Conservation (phyloP, 2,329 filamentous ascomycete genomes). For the Aureobasidium sp. region DNA sequence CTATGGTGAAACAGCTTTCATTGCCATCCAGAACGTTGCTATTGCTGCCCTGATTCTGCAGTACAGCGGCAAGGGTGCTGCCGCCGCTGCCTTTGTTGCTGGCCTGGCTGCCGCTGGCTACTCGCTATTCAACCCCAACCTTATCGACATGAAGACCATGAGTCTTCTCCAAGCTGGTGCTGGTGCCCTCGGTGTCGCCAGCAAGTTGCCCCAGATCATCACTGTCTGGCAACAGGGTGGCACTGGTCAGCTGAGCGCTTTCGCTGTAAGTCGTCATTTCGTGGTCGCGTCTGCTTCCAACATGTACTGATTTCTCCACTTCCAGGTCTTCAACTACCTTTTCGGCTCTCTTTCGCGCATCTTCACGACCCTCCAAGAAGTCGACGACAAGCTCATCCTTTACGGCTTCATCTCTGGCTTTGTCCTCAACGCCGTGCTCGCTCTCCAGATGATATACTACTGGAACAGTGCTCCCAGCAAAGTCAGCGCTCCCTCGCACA, state of each 20-base stretch:
- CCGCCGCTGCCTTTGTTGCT: slow-evolving; percentile 70
- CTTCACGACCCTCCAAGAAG: slow-evolving; percentile 96
- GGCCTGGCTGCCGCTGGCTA: slow-evolving; percentile 61
- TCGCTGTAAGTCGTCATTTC: slow-evolving; percentile 62
- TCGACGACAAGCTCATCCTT: slow-evolving; percentile 91
- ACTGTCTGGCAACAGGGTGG: slow-evolving; percentile 77
- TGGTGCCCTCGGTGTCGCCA: slow-evolving; percentile 72
- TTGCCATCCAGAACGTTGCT: slow-evolving; percentile 83
- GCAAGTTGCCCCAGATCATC: slow-evolving; percentile 88
- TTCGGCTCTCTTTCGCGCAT: slow-evolving; percentile 85
- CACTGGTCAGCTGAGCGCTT: slow-evolving; percentile 92
- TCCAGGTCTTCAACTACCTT: slow-evolving; percentile 95
- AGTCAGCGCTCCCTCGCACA: slow-evolving; percentile 26
- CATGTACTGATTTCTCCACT: neutral
- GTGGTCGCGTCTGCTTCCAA: neutral
- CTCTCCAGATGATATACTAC: slow-evolving; percentile 88
- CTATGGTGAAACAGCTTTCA: slow-evolving; percentile 88
- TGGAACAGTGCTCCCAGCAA: slow-evolving; percentile 60
- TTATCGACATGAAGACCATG: slow-evolving; percentile 60
- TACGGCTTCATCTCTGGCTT: slow-evolving; percentile 93
- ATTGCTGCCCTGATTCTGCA: slow-evolving; percentile 81
- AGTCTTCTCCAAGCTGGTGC: slow-evolving; percentile 74
- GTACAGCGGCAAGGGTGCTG: slow-evolving; percentile 60
- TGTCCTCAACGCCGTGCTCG: slow-evolving; percentile 76
- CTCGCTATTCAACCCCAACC: slow-evolving; percentile 57